Evolutionary conservation across 208 protist genomes (phyloP).

Genomic region (Acanthamoeba triangularis): DNA sequence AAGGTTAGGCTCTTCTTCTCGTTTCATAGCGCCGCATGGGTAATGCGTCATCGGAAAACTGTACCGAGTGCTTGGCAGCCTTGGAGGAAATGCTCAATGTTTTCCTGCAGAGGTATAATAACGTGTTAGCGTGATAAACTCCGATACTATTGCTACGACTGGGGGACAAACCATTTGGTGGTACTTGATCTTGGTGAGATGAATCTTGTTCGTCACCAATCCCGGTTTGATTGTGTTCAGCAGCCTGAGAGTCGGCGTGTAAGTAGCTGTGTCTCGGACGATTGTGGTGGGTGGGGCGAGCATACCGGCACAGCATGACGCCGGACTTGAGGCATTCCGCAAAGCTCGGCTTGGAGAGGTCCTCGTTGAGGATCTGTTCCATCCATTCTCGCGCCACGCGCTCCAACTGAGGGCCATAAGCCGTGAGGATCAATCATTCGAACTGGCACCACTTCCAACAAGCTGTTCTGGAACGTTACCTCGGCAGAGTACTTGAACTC

Average conservation of each 20-base stretch:
- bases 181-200: neutral
- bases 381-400: slow-evolving; percentile 22
- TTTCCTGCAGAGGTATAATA: slow-evolving; percentile 7
- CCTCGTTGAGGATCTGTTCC: slow-evolving; percentile 27
- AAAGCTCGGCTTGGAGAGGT: slow-evolving; percentile 6
- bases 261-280: neutral
- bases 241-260: neutral
- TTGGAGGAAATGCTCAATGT: slow-evolving; percentile 9
- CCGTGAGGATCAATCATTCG: too few species aligned
- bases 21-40: neutral
- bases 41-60: too few species aligned
- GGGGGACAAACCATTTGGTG: slow-evolving; percentile 11
- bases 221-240: slow-evolving; percentile 43
- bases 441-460: too few species aligned
- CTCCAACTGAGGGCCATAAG: neutral
- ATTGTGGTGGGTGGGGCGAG: neutral
- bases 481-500: slow-evolving; percentile 45
- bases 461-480: neutral
- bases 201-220: slow-evolving; percentile 12
- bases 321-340: slow-evolving; percentile 44
- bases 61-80: slow-evolving; percentile 20
- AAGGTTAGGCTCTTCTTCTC: neutral
- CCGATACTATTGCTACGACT: too few species aligned
- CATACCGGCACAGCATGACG: slow-evolving; percentile 27
- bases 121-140: too few species aligned